phyloP scores from a whole-genome alignment of 1,284 basidiomycete species.

The Vanrija sp. region DNA sequence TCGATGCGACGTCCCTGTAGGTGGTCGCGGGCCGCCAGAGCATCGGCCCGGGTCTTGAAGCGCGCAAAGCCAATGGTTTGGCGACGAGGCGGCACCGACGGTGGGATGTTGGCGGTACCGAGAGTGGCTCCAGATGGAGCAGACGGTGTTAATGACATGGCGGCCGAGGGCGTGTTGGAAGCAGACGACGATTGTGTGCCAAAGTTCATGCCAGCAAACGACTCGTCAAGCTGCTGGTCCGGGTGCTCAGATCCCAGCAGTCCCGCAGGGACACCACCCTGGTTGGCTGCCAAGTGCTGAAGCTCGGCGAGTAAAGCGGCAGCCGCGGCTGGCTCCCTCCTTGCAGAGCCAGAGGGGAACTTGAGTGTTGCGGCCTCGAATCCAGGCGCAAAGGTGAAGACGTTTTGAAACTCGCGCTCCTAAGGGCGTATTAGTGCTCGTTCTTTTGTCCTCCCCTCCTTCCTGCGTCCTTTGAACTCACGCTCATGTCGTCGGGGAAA shows the following conservation, averaged over 20 bases:
- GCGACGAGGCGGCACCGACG: constrained; percentile 50
- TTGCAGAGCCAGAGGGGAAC: constrained; percentile 60
- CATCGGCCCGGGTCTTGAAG: constrained; percentile 83
- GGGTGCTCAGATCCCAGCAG: constrained; percentile 13
- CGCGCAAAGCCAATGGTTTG: constrained; percentile 99
- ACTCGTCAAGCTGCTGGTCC: constrained; percentile 32
- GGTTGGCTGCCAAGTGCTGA: constrained; percentile 33
- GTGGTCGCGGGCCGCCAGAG: constrained; percentile 79
- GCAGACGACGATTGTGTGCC: constrained; percentile 36
- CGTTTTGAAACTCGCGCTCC: constrained; percentile 99
- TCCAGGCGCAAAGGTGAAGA: constrained; percentile 93
- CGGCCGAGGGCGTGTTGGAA: constrained; percentile 43
- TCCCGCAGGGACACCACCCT: constrained; percentile 13
- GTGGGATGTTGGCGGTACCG: constrained; percentile 19
- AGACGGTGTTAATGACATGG: constrained; percentile 54
- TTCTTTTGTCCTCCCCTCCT: neutral
- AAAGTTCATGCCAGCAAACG: constrained; percentile 37
- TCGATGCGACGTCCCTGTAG: constrained; percentile 90
- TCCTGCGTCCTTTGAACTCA: constrained; percentile 49
- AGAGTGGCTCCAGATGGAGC: constrained; percentile 34
- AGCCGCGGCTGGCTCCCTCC: constrained; percentile 26
- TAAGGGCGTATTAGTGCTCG: constrained; percentile 40
- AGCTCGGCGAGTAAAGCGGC: constrained; percentile 39
- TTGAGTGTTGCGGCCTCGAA: constrained; percentile 98
- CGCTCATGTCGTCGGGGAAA: constrained; percentile 98